These are phyloP conservation scores for Trichoderma orchidacearum DNA, from an alignment of 495 filamentous ascomycete species.

Conservation along the genomic window DNA sequence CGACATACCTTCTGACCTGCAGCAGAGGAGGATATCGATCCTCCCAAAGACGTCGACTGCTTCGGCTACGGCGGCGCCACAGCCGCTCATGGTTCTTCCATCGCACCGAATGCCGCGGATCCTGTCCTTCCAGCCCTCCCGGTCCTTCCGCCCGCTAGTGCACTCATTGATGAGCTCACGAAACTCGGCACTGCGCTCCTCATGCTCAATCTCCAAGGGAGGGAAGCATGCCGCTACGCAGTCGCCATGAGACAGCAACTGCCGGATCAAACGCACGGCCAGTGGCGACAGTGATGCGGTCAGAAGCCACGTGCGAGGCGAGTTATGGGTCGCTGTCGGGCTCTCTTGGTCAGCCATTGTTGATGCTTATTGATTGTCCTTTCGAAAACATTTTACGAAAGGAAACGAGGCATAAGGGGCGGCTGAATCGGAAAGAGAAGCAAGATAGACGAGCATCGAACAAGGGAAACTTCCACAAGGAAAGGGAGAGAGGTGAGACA, in stretches of 20 bases:
- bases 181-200: slow-evolving; percentile 40
- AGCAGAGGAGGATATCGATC: slow-evolving; percentile 81
- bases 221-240: slow-evolving; percentile 67
- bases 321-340: slow-evolving; percentile 40
- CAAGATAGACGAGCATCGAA: neutral
- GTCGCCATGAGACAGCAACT: slow-evolving; percentile 75
- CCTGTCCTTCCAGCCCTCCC: slow-evolving; percentile 44
- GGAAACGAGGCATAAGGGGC: neutral
- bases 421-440: neutral
- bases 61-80: slow-evolving; percentile 76
- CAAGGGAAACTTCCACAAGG: neutral
- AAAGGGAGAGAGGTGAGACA: neutral
- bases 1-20: slow-evolving; percentile 62
- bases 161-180: slow-evolving; percentile 44
- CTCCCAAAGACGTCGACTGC: slow-evolving; percentile 70
- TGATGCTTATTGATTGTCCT: neutral
- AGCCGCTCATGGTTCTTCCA: slow-evolving; percentile 42
- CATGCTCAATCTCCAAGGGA: slow-evolving; percentile 50
- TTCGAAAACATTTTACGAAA: neutral
- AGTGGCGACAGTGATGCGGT: slow-evolving; percentile 76
- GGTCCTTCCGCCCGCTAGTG: slow-evolving; percentile 38
- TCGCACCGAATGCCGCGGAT: slow-evolving; percentile 41
- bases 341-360: slow-evolving; percentile 6
- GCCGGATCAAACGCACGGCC: slow-evolving; percentile 52
- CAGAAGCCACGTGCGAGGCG: slow-evolving; percentile 70